Evolutionary conservation across 495 filamentous ascomycete genomes (phyloP).

Genomic region (Daldinia concentrica): DNA sequence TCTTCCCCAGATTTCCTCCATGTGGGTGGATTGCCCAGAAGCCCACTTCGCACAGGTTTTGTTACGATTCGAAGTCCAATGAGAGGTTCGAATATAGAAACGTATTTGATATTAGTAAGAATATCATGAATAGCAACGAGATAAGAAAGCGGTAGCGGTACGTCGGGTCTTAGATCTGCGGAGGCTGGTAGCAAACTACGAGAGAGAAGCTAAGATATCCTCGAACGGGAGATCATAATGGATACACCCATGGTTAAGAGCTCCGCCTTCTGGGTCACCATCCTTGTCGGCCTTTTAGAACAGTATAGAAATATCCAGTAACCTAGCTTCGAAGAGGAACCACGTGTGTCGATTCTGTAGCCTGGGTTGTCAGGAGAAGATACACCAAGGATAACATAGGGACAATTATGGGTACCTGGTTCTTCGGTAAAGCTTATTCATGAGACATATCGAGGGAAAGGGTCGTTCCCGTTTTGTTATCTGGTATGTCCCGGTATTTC

Average conservation of each 20-base stretch:
- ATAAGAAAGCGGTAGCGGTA: slow-evolving; percentile 4
- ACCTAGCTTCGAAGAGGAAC: not conserved
- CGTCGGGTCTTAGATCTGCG: not conserved
- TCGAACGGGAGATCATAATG: not conserved
- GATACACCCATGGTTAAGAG: slow-evolving; percentile 5
- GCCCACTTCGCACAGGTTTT: not conserved
- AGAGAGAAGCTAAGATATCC: slow-evolving; percentile 2
- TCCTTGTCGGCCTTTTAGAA: slow-evolving; percentile 19
- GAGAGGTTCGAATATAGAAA: slow-evolving; percentile 2
- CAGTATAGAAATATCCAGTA: slow-evolving; percentile 5
- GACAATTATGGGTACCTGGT: slow-evolving; percentile 5
- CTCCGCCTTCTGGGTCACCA: not conserved
- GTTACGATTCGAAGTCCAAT: not conserved
- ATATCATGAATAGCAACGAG: not conserved
- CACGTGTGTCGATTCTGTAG: slow-evolving; percentile 12
- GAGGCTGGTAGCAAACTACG: slow-evolving; percentile 31
- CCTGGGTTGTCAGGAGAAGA: not conserved
- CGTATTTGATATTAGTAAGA: slow-evolving; percentile 8
- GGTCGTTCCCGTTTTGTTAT: slow-evolving; percentile 19
- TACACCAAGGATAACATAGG: slow-evolving; percentile 8
- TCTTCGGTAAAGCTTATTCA: slow-evolving; percentile 19
- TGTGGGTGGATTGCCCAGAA: not conserved
- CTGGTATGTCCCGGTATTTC: not conserved
- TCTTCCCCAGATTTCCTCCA: slow-evolving; percentile 29
- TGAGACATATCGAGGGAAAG: slow-evolving; percentile 5